Percentiles rank a stretch among this genome's conserved stretches.
Conservation (phyloP, 2,329 filamentous ascomycete genomes). For the Pezicula neosporulosa region DNA sequence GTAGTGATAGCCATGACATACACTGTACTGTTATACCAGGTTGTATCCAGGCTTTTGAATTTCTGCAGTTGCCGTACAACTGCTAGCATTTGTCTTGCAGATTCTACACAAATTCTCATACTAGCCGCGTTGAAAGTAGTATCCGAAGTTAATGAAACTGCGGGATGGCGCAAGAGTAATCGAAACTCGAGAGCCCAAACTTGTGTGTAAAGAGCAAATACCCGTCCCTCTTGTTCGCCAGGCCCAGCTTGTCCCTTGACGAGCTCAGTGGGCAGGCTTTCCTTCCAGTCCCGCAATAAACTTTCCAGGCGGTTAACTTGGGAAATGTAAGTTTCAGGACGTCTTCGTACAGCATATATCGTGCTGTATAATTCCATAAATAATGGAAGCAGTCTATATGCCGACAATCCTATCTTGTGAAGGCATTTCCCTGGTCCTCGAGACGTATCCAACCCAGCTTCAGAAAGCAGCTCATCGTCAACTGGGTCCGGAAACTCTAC, state of each 20-base stretch:
- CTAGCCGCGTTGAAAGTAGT: constrained; percentile 56
- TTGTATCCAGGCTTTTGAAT: constrained; percentile 69
- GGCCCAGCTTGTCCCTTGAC: constrained; percentile 37
- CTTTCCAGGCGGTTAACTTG: constrained; percentile 64
- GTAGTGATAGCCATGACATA: constrained; percentile 74
- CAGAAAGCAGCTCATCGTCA: constrained; percentile 65
- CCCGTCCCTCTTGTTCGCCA: constrained; percentile 37
- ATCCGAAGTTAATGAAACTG: constrained; percentile 53
- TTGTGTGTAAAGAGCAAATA: constrained; percentile 52
- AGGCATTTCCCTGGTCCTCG: constrained; percentile 53
- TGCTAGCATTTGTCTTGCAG: constrained; percentile 60
- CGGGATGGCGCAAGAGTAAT: constrained; percentile 59
- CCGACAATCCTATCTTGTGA: constrained; percentile 63
- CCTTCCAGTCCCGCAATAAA: constrained; percentile 59
- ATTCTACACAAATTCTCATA: constrained; percentile 62
- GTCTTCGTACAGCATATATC: constrained; percentile 68
- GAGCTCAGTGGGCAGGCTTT: constrained; percentile 60
- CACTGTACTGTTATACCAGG: constrained; percentile 72
- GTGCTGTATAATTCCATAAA: constrained; percentile 72
- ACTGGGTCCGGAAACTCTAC: constrained; percentile 71
- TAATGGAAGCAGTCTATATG: constrained; percentile 61
- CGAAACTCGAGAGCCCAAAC: constrained; percentile 54
- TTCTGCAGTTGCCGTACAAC: constrained; percentile 56
- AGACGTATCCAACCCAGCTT: constrained; percentile 57
- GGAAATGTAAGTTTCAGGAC: constrained; percentile 59